A percentile compares a stretch with the other conserved stretches of the same genome.
These are phyloP conservation scores for Funneliformis geosporum DNA, from an alignment of 192 early-diverging fungal species.

Conservation along the genomic window DNA sequence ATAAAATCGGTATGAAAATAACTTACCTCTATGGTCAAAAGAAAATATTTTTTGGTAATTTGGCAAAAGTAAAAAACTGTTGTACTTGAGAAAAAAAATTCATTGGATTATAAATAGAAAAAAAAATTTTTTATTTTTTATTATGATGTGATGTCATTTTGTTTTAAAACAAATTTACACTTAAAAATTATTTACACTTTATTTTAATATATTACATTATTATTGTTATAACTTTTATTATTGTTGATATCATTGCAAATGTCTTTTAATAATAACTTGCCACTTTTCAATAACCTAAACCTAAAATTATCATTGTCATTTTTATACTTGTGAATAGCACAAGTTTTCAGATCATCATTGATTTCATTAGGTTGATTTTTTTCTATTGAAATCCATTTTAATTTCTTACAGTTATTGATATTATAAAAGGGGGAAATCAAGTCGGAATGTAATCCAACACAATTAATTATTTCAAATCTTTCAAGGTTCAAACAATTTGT, in stretches of 20 bases:
- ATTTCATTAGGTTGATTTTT: background rate
- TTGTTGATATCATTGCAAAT: background rate
- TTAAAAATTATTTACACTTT: too few species aligned
- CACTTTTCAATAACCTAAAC: background rate
- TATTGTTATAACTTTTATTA: too few species aligned
- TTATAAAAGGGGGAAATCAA: background rate
- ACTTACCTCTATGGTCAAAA: too few species aligned
- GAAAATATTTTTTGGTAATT: too few species aligned
- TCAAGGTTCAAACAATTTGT: background rate
- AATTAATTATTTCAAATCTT: constrained; percentile 1
- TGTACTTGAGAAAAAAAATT: too few species aligned
- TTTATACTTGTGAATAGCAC: background rate
- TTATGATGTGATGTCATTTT: too few species aligned
- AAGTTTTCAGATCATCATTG: background rate
- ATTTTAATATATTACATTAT: background rate
- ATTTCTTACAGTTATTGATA: background rate
- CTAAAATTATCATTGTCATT: background rate
- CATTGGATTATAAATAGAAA: too few species aligned
- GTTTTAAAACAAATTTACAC: too few species aligned
- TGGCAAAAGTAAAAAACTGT: too few species aligned
- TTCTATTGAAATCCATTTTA: background rate
- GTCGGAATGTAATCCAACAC: background rate
- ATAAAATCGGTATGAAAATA: too few species aligned
- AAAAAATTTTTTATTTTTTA: too few species aligned
- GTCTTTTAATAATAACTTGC: background rate